Evolutionary conservation across 2,329 filamentous ascomycete species (phyloP), one percentile per base, ranked within the genome.

Genomic region (Penicillium sp.): DNA sequence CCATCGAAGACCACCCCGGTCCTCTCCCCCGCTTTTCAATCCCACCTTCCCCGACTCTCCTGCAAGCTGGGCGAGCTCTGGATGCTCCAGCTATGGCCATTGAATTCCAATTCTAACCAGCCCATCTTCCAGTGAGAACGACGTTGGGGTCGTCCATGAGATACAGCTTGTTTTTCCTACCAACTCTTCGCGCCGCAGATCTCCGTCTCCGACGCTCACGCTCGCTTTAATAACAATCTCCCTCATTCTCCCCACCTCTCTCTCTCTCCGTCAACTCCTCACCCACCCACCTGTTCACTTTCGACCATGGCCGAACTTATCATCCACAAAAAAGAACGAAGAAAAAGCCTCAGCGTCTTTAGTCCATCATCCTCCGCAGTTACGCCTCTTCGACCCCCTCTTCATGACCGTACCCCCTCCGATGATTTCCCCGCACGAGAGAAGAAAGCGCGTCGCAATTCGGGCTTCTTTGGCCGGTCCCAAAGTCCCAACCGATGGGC

Each of bases 371-470:
- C 72, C 47, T 63, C 68, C 24, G 63, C 70, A 60, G 63, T 60
- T 37, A 30, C 66, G 65, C 50, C 60, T 66, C 42, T 64, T 67
- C 62, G 67, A 51, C 61, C 66, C 65, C 35, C 59, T 12, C 59
- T 70, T 40, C 76, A 79, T 59, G 71, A 73, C 62, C 76, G 75
- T 56, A 75, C 77, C 35, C 72, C 76, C 19, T 77, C 77, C 9
- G 77, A 79, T 60, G 78, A 78, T 62, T 65, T 62, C 38, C 68
- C 73, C 54, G 68, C 68, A 28, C 62, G 72, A 64, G 74, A 72
- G 53, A 77, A 77, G 69, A 76, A 72, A 65, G 40, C 38, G 58
- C 77, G 75, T 37, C 76, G 74, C 53, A 78, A 77, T 63, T 78
- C 77, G 12, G 72, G 73, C n/a, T 78, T 79, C 64, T 78, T 78